Evolutionary conservation across 371 early-diverging fungal genomes (phyloP).

Genomic region (Nematocida parisii): DNA sequence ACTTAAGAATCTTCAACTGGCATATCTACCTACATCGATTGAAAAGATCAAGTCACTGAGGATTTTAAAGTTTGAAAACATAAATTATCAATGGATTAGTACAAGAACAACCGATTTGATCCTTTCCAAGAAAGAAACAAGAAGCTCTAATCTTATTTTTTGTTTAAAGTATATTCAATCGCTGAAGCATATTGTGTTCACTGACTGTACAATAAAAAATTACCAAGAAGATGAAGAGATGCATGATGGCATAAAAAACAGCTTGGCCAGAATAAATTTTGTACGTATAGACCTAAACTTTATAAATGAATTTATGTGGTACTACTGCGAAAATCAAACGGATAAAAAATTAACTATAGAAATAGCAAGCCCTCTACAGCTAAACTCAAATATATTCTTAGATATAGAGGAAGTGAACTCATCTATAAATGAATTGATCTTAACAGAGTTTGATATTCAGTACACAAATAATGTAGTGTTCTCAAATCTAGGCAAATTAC

Average conservation of each 20-base stretch:
- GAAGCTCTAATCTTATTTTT: too few relatives aligned
- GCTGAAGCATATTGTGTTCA: not conserved
- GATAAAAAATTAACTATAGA: not conserved
- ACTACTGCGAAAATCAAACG: not conserved
- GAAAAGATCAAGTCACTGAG: not conserved
- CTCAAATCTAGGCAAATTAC: too few relatives aligned
- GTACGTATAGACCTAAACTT: not conserved
- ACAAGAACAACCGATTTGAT: too few relatives aligned
- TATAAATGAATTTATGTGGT: conserved; percentile 12
- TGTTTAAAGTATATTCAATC: not conserved
- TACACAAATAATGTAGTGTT: too few relatives aligned
- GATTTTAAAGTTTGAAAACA: too few relatives aligned
- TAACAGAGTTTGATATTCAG: not conserved
- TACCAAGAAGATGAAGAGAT: not conserved
- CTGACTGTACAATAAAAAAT: not conserved
- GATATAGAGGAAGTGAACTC: not conserved
- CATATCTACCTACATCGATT: not conserved
- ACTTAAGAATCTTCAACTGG: not conserved
- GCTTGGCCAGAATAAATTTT: not conserved
- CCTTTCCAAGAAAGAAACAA: too few relatives aligned
- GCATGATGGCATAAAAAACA: not conserved
- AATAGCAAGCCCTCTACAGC: not conserved
- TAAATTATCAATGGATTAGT: too few relatives aligned
- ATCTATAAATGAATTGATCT: not conserved
- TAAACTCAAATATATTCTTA: not conserved